These are phyloP conservation scores for Fraxinus anomala DNA, from an alignment of 257 asterid genomes.

Conservation along the genomic window DNA sequence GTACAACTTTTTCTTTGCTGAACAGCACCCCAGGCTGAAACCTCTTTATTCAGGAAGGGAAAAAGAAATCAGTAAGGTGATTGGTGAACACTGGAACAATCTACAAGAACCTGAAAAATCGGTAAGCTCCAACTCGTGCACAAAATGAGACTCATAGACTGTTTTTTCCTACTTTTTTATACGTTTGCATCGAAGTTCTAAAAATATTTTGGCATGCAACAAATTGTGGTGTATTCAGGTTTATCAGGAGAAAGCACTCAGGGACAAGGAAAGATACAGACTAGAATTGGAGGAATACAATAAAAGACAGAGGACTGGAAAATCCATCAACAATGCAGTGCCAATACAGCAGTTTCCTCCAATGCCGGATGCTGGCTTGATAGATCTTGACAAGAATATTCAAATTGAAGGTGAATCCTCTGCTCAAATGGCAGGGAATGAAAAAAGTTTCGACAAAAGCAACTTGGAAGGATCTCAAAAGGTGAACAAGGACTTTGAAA, in stretches of 20 bases:
- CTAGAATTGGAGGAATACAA: conserved; percentile 71
- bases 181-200: no score
- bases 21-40: conserved; percentile 76
- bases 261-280: conserved; percentile 77
- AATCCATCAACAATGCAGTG: conserved; percentile 14
- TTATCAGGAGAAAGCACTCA: conserved; percentile 72
- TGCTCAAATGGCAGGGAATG: conserved; percentile 16
- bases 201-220: neutral
- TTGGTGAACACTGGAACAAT: conserved; percentile 86
- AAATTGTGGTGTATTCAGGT: conserved; percentile 39
- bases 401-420: conserved; percentile 34
- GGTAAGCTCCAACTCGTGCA: conserved; percentile 40
- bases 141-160: neutral
- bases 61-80: conserved; percentile 77
- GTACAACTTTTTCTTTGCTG: conserved; percentile 87
- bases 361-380: conserved; percentile 14
- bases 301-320: conserved; percentile 49
- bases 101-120: conserved; percentile 61
- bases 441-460: conserved; percentile 28
- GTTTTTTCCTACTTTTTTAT: no score
- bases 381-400: conserved; percentile 31
- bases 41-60: conserved; percentile 70
- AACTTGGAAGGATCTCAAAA: conserved; percentile 33
- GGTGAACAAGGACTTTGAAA: conserved; percentile 24
- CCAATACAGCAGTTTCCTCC: conserved; percentile 38